A percentile compares a stretch with the other conserved stretches of the same genome.
These are phyloP conservation scores for Piper longum DNA, from an alignment of 164 flowering plant genomes.

Conservation along the genomic window DNA sequence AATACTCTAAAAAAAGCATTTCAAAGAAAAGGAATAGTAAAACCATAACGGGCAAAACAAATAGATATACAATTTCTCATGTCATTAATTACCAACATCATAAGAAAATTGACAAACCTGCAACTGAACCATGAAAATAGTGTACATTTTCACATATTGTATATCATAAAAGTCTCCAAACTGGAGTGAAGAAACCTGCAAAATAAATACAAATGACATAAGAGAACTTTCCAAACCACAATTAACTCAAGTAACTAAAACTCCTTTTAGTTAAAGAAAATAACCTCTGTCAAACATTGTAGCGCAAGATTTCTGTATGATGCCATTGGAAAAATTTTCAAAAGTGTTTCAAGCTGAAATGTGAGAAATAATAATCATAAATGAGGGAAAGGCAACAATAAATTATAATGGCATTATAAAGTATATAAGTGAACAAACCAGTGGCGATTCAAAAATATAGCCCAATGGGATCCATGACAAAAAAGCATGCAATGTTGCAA, in stretches of 20 bases:
- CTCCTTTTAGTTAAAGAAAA: neutral
- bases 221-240: neutral
- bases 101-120: constrained; percentile 35
- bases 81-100: neutral
- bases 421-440: constrained; percentile 34
- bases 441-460: constrained; percentile 89
- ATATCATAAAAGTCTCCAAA: constrained; percentile 72
- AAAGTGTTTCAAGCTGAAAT: constrained; percentile 72
- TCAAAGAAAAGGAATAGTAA: neutral
- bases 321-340: constrained; percentile 70
- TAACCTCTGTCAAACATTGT: constrained; percentile 93
- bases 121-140: constrained; percentile 71
- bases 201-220: neutral
- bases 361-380: neutral
- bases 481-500: constrained; percentile 93
- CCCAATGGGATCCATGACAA: constrained; percentile 99
- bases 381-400: neutral
- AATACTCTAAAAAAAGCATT: constrained; percentile 30
- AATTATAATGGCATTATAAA: neutral
- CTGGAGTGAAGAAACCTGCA: constrained; percentile 79
- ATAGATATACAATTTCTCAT: too few species aligned
- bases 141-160: constrained; percentile 77
- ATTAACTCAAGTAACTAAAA: neutral
- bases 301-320: constrained; percentile 86
- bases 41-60: neutral